Conservation (phyloP, 148 eudicot species). For the Spergularia bocconei region DNA sequence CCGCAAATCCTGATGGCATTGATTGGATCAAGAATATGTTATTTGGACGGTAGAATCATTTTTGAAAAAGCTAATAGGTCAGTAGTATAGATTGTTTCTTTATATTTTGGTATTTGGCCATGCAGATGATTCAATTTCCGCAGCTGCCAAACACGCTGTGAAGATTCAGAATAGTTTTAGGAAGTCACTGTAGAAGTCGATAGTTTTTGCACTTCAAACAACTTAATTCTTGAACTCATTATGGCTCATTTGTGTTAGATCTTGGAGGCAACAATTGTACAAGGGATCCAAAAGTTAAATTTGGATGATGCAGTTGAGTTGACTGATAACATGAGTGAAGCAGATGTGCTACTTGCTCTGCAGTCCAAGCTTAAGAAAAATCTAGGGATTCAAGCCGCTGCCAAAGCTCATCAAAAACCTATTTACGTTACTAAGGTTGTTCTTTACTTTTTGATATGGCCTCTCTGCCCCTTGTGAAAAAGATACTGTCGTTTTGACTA, state of each 20-base stretch:
- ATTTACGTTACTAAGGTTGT: constrained; percentile 74
- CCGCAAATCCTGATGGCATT: background rate
- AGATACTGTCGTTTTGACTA: constrained; percentile 8
- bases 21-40: background rate
- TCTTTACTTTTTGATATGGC: constrained; percentile 1
- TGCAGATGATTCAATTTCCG: constrained; percentile 3
- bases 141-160: constrained; percentile 4
- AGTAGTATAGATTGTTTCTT: no score
- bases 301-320: constrained; percentile 54
- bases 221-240: constrained; percentile 25
- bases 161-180: background rate
- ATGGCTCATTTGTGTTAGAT: constrained; percentile 51
- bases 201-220: background rate
- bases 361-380: constrained; percentile 92
- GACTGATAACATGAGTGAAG: constrained; percentile 87
- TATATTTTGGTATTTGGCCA: constrained; percentile 3
- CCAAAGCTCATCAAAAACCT: constrained; percentile 69
- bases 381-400: constrained; percentile 77
- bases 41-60: background rate
- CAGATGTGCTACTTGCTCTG: constrained; percentile 76
- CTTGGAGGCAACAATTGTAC: constrained; percentile 66
- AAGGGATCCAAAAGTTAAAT: constrained; percentile 72
- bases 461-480: constrained; percentile 5
- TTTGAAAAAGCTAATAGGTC: background rate
- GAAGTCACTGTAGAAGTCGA: background rate